A percentile compares a stretch with the other conserved stretches of the same genome.
Conservation (phyloP, 495 filamentous ascomycete genomes). For the Astrocystis sublimbata region DNA sequence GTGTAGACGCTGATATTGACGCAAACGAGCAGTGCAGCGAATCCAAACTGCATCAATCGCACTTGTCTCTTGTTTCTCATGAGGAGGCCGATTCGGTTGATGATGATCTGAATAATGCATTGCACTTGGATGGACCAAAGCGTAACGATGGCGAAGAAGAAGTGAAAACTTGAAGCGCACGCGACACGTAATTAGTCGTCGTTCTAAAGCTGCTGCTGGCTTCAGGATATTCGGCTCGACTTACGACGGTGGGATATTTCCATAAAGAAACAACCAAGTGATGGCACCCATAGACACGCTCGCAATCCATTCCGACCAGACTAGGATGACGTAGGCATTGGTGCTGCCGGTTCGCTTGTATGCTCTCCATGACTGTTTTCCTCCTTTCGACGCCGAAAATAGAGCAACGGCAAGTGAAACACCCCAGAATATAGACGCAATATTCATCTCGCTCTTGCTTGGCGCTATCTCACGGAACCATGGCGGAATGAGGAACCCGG, state of each 20-base stretch:
- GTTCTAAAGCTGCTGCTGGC: neutral
- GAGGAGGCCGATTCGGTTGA: constrained; percentile 49
- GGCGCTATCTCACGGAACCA: constrained; percentile 22
- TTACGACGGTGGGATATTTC: constrained; percentile 24
- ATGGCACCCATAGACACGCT: constrained; percentile 19
- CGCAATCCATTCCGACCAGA: constrained; percentile 29
- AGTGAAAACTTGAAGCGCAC: constrained; percentile 9
- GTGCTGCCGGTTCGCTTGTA: constrained; percentile 17
- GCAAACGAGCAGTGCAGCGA: constrained; percentile 39
- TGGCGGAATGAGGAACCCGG: constrained; percentile 26
- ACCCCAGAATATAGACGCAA: constrained; percentile 34
- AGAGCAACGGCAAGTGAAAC: constrained; percentile 26
- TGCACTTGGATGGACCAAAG: constrained; percentile 41
- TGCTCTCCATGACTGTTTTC: constrained; percentile 27
- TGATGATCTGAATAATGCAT: constrained; percentile 50
- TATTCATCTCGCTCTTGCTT: constrained; percentile 20
- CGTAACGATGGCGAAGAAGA: constrained; percentile 19
- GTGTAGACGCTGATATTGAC: constrained; percentile 52
- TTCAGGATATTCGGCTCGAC: neutral
- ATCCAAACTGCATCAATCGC: constrained; percentile 34
- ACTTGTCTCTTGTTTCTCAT: constrained; percentile 34
- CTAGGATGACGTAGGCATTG: constrained; percentile 34
- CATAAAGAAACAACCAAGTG: constrained; percentile 30
- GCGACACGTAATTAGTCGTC: neutral
- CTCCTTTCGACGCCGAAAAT: constrained; percentile 25